Conservation (phyloP, 345 rosid species). For the Populus deltoides region DNA sequence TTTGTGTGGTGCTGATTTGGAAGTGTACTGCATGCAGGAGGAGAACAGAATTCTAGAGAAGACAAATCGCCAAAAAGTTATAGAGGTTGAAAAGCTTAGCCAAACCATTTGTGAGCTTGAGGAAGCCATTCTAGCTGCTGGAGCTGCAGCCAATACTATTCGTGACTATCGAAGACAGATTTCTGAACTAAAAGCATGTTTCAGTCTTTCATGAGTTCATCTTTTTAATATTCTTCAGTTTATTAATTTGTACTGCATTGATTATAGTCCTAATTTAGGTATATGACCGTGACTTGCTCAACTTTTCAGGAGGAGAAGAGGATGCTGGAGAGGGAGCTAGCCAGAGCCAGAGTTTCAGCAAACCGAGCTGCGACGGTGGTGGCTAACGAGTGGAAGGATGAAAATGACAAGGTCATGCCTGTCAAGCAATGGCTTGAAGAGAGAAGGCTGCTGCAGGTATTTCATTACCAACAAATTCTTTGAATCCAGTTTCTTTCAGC, state of each 20-base stretch:
- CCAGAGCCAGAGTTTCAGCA: conserved; percentile 74
- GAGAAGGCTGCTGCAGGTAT: conserved; percentile 81
- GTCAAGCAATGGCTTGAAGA: conserved; percentile 90
- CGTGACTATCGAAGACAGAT: conserved; percentile 71
- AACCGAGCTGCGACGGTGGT: conserved; percentile 79
- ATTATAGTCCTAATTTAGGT: neutral
- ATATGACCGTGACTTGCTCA: neutral
- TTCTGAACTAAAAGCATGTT: conserved; percentile 64
- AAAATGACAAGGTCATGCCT: conserved; percentile 85
- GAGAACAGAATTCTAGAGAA: conserved; percentile 91
- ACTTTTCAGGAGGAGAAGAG: conserved; percentile 76
- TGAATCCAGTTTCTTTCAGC: neutral
- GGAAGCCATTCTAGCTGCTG: conserved; percentile 79
- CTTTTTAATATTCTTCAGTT: neutral
- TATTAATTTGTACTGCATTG: neutral
- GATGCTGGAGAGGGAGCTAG: conserved; percentile 89
- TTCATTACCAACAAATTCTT: neutral
- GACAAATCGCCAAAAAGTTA: conserved; percentile 83
- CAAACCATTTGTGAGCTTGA: conserved; percentile 78
- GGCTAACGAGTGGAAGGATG: conserved; percentile 98
- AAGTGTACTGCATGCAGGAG: conserved; percentile 43
- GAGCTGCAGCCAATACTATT: conserved; percentile 76
- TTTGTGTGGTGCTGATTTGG: neutral
- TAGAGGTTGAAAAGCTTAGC: conserved; percentile 84
- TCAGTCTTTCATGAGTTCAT: neutral